These are phyloP conservation scores for Claviceps fusiformis DNA, from an alignment of 2,329 filamentous ascomycete species.

Conservation along the genomic window DNA sequence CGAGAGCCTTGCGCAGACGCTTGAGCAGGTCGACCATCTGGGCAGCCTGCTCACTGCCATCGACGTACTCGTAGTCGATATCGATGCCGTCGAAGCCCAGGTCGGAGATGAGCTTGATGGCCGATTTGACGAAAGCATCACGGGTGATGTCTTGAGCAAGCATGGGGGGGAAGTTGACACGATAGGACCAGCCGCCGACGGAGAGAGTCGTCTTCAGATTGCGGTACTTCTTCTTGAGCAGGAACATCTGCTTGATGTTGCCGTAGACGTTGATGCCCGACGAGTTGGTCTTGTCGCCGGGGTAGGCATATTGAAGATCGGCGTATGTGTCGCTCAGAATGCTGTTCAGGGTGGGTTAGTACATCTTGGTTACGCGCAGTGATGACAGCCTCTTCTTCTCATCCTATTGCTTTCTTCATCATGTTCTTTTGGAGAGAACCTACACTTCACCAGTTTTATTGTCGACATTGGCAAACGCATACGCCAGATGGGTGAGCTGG, in stretches of 20 bases:
- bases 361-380: no score
- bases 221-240: conserved; percentile 63
- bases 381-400: no score
- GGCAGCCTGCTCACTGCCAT: conserved; percentile 22
- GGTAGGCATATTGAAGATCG: conserved; percentile 53
- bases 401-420: no score
- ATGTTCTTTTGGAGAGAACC: no score
- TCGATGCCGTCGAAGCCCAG: conserved; percentile 45
- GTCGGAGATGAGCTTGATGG: conserved; percentile 57
- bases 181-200: conserved; percentile 72
- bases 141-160: conserved; percentile 50
- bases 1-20: conserved; percentile 28
- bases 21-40: conserved; percentile 29
- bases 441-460: not conserved
- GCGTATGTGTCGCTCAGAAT: conserved; percentile 21
- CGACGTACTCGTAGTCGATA: conserved; percentile 43
- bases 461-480: conserved; percentile 36
- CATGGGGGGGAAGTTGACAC: conserved; percentile 42
- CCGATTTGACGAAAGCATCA: conserved; percentile 50
- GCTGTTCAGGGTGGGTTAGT: conserved; percentile 5
- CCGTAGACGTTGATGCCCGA: conserved; percentile 57
- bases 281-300: conserved; percentile 41
- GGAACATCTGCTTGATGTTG: conserved; percentile 61
- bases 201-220: conserved; percentile 65
- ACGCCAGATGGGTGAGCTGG: conserved; percentile 62